phyloP scores from a whole-genome alignment of 345 rosid genomes.

The Eucalyptus sp. region DNA sequence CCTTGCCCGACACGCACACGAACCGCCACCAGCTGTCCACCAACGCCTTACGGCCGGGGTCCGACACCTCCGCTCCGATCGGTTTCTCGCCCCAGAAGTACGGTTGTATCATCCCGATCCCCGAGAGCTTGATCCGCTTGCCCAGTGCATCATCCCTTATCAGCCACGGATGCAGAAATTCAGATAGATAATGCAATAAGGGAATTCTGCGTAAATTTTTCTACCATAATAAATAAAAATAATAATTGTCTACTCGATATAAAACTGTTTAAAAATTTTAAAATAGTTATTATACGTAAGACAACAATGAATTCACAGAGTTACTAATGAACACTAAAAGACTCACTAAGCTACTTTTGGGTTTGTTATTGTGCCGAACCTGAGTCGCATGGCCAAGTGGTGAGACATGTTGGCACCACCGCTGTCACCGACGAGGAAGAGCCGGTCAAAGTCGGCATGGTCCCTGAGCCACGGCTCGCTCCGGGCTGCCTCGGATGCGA shows the following conservation, averaged over 20 bases:
- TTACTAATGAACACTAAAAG: neutral
- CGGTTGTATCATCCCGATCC: conserved; percentile 58
- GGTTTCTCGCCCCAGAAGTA: conserved; percentile 61
- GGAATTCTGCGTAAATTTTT: neutral
- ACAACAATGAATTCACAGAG: neutral
- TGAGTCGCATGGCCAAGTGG: conserved; percentile 36
- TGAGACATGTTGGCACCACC: conserved; percentile 64
- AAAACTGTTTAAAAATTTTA: neutral
- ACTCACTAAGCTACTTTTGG: neutral
- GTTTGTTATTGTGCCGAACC: neutral
- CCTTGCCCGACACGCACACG: conserved; percentile 48
- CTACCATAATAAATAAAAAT: neutral
- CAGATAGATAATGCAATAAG: neutral
- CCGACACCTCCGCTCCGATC: conserved; percentile 34
- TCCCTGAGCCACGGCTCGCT: conserved; percentile 40
- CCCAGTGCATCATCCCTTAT: neutral
- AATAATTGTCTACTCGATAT: neutral
- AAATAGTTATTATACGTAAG: neutral
- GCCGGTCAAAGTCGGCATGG: conserved; percentile 24
- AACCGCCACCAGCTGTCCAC: conserved; percentile 80
- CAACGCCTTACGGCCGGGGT: conserved; percentile 28
- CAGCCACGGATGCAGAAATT: neutral
- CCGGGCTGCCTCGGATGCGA: conserved; percentile 4
- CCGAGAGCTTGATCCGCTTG: conserved; percentile 18
- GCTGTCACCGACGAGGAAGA: conserved; percentile 61